Conservation (phyloP, 169 alveolate genomes). For the Eimeria acervulina region DNA sequence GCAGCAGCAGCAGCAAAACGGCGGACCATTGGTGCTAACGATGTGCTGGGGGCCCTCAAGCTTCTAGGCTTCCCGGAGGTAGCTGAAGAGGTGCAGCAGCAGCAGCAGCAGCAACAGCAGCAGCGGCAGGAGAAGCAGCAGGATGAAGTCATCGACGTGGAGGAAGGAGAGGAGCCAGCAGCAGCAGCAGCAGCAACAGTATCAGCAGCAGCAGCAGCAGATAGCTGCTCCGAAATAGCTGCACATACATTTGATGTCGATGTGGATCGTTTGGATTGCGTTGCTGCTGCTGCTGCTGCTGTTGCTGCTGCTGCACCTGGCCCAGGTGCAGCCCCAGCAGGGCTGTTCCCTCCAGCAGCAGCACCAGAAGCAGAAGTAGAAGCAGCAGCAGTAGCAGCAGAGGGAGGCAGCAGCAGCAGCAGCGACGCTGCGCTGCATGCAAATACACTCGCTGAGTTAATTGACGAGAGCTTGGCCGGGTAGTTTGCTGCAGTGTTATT, state of each 20-base stretch:
- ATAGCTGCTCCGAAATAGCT: background rate
- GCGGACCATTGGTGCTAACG: background rate
- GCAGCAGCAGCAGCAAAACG: slow-evolving; percentile 47
- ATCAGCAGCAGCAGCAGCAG: too few relatives aligned
- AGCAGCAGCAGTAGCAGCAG: slow-evolving; percentile 42
- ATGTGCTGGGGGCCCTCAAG: background rate
- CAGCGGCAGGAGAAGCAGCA: too few relatives aligned
- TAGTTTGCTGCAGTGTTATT: background rate
- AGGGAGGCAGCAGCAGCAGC: slow-evolving; percentile 72
- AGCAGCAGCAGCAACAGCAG: slow-evolving; percentile 4
- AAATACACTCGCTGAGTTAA: background rate
- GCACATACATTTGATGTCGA: background rate
- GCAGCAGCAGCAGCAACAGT: too few relatives aligned
- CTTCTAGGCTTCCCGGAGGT: slow-evolving; percentile 21
- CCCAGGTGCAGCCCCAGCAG: slow-evolving; percentile 42
- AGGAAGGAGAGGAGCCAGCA: too few relatives aligned
- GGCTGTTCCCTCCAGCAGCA: background rate
- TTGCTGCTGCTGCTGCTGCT: slow-evolving; percentile 36
- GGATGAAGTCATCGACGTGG: too few relatives aligned
- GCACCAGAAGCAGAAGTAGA: slow-evolving; percentile 7
- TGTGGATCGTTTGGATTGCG: background rate
- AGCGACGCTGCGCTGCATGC: background rate
- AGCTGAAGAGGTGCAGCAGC: slow-evolving; percentile 50
- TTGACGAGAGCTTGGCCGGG: too few relatives aligned
- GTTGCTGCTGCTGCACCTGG: slow-evolving; percentile 50